Base-by-base conservation (phyloP, 2,329 filamentous ascomycete genomes). In the Boeremia exigua region DNA sequence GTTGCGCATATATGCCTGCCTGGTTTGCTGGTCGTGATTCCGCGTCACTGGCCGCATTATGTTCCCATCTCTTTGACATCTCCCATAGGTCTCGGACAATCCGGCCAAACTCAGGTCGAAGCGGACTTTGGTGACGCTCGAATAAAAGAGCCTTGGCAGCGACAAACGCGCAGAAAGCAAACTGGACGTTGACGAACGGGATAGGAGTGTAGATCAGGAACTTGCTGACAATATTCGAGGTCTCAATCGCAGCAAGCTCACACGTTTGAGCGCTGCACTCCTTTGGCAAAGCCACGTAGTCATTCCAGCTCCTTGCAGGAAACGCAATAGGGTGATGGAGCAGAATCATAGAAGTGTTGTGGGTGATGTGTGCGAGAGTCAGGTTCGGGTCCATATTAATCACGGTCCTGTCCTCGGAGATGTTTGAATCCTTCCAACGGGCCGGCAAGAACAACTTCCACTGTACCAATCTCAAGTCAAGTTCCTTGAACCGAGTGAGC, bases 321-420 rank as follows among this genome's bases (percentile, higher is more conserved):
- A 68, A 70, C 1, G 70, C 70, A 12, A 74, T 71, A 1, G 70
- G 63, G 30, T 71, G 67, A 36, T 74, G 71, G 1, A 74, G 65
- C 29, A 74, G 50, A 1, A 74, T 73, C 71, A 73, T 72, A 1
- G 71, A 73, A 12, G 71, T 72, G 39, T 73, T 73, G 43, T 73
- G 71, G 5, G 68, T 72, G 10, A 73, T 71, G 45, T 73, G 71
- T 1, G 71, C 71, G 33, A 73, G 58, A 1, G 71, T 73, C 0
- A 73, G 63, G 44, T 73, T 73, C 10, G 71, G 71, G 42, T 73
- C 71, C 71, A 73, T 73, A 42, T 72, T 65, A 17, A 72, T 56
- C 1, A 72, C 56, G 15, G 65, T 48, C 8, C 58, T 62, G 43
- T 72, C 60, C 8, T 65, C 50, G 0, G 71, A 73, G 9, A 73